A percentile compares a stretch with the other conserved stretches of the same genome.
phyloP scores from a whole-genome alignment of 106 monocot genomes.

The Dactylorhiza incarnata region DNA sequence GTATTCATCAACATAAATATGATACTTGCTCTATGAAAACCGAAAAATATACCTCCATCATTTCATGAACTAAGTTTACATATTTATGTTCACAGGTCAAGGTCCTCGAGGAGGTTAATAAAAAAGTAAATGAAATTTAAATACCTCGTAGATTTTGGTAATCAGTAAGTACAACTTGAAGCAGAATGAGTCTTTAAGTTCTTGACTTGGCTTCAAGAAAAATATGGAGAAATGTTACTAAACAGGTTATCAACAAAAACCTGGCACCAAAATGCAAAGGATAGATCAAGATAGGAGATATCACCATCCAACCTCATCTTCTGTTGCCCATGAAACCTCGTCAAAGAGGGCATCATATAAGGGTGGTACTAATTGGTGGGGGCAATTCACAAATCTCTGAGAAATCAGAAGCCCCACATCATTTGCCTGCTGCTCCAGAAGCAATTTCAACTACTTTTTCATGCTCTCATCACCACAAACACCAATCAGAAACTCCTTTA shows the following conservation, averaged over 20 bases:
- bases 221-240: background rate
- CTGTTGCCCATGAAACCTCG: no score
- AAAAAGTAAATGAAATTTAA: background rate
- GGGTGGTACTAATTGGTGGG: no score
- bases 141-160: conserved; percentile 71
- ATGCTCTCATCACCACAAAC: conserved; percentile 32
- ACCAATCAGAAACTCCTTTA: conserved; percentile 45
- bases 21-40: background rate
- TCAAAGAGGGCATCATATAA: no score
- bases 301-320: no score
- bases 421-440: conserved; percentile 36
- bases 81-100: background rate
- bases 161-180: conserved; percentile 78
- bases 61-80: background rate
- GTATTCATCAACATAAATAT: background rate
- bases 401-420: conserved; percentile 55
- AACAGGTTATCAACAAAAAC: no score
- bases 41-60: background rate
- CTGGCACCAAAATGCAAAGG: no score
- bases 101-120: background rate
- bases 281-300: no score
- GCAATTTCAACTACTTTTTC: conserved; percentile 30
- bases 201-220: conserved; percentile 56
- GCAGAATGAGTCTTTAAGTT: conserved; percentile 64
- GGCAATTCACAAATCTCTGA: conserved; percentile 74